Base-by-base conservation (phyloP, 495 filamentous ascomycete species). In the Lasiosphaeria ovina region DNA sequence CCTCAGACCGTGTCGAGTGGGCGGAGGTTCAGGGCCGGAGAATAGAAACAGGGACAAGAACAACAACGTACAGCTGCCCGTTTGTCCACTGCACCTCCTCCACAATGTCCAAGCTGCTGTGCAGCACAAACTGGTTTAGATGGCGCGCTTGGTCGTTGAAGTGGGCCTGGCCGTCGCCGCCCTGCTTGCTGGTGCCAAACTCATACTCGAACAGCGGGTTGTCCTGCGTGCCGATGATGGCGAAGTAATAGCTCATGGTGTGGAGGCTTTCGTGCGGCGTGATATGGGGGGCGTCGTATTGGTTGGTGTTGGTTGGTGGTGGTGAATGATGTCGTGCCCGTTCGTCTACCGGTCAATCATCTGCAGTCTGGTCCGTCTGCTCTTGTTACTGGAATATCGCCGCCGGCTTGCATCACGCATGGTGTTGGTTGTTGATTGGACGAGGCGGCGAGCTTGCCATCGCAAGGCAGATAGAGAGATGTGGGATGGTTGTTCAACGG, bases 91-190 rank as follows among this genome's bases (percentile, higher is more conserved):
- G 93, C 17, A 92, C 83, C 68, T 98, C 94, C 74, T 98, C 94
- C 31, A 97, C 87, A 50, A 97, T 91, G 70, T 98, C 94, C 48
- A 98, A 77, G 65, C 87, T 88, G 56, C 88, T 89, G 77, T 98
- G 93, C 51, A 94, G 87, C 73, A 98, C 89, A 80, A 98, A 97
- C 74, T 97, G 94, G 79, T 96, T 97, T 85, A 97, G 90, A 71
- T 93, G 88, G 54, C 90, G 85, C 33, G 92, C 89, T 62, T 95
- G 87, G 51, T 92, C 88, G 35, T 80, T 84, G 82, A 96, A 97
- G 62, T 90, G 86, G 33, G 94, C 79, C 67, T 92, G 82, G 65
- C 94, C 94, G 81, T 97, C 93, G 65, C 92, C 93, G 76, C 93
- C 92, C 59, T 88, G 84, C 76, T 97, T 97, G 38, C 90, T 93